phyloP scores from a whole-genome alignment of 108 stramenopile species.

The Fragilaria crotonensis region DNA sequence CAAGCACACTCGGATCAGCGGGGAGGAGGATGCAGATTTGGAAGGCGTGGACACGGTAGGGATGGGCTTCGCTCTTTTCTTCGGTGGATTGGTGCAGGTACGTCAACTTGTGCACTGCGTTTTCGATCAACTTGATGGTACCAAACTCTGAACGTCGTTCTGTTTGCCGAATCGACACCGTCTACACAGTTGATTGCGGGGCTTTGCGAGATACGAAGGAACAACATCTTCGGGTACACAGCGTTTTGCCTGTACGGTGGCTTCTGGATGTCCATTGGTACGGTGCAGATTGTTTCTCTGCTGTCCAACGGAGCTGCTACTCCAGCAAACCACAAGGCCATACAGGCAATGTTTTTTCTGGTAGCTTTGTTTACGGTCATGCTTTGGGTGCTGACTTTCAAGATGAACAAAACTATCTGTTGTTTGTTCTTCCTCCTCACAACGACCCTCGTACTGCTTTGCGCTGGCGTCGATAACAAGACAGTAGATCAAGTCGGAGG shows the following conservation, averaged over 20 bases:
- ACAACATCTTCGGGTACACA: conserved; percentile 36
- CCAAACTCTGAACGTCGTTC: neutral
- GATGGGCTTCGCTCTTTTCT: conserved; percentile 34
- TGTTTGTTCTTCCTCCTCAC: conserved; percentile 20
- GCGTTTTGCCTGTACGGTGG: conserved; percentile 36
- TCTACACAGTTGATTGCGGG: conserved; percentile 30
- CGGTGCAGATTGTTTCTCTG: conserved; percentile 18
- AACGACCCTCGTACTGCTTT: conserved; percentile 16
- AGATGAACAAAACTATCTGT: conserved; percentile 22
- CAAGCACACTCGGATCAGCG: conserved; percentile 25
- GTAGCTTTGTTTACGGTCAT: conserved; percentile 18
- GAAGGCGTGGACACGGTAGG: conserved; percentile 17
- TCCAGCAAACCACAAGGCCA: conserved; percentile 22
- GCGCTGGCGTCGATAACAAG: conserved; percentile 16
- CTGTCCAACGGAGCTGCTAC: conserved; percentile 4
- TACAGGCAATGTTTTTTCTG: conserved; percentile 23
- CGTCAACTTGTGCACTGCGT: no score
- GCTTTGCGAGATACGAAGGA: conserved; percentile 23
- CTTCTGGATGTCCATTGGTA: conserved; percentile 34
- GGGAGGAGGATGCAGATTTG: conserved; percentile 15
- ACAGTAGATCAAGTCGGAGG: conserved; percentile 23
- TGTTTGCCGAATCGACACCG: neutral
- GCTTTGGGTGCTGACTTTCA: conserved; percentile 30
- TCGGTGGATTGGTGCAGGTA: conserved; percentile 25
- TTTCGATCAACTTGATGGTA: neutral